Evolutionary conservation across 768 basidiomycete species (phyloP).

Genomic region (Tulasnella sp.): DNA sequence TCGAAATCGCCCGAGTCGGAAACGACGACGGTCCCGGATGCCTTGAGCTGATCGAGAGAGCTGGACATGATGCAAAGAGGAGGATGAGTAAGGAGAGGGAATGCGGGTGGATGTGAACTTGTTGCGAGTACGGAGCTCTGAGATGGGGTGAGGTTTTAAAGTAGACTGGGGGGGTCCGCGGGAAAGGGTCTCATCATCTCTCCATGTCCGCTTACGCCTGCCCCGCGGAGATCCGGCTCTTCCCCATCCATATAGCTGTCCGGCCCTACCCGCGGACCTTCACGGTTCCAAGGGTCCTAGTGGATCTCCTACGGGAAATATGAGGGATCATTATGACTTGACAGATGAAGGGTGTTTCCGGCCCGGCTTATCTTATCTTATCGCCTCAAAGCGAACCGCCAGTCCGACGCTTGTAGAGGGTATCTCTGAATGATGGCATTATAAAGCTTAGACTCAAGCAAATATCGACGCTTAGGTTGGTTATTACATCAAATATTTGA

Average conservation of each 20-base stretch:
- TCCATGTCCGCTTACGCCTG: background rate
- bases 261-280: background rate
- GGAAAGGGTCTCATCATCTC: conserved; percentile 11
- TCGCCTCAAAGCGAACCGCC: too few relatives aligned
- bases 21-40: conserved; percentile 92
- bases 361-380: conserved; percentile 13
- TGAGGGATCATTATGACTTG: background rate
- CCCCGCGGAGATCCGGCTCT: conserved; percentile 2
- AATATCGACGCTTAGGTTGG: too few relatives aligned
- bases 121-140: background rate
- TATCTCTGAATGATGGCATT: too few relatives aligned
- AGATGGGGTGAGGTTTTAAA: background rate
- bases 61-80: conserved; percentile 37
- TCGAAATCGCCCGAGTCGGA: conserved; percentile 98
- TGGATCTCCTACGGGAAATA: background rate
- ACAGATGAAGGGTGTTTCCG: background rate
- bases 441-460: too few relatives aligned
- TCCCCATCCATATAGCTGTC: background rate
- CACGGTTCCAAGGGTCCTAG: background rate
- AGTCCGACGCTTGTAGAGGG: too few relatives aligned
- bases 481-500: too few relatives aligned
- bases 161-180: background rate
- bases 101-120: background rate
- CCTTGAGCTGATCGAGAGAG: conserved; percentile 59
- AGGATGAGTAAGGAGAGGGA: background rate